Evolutionary conservation across 2,329 filamentous ascomycete species (phyloP).

Genomic region (Ascochyta lentis): DNA sequence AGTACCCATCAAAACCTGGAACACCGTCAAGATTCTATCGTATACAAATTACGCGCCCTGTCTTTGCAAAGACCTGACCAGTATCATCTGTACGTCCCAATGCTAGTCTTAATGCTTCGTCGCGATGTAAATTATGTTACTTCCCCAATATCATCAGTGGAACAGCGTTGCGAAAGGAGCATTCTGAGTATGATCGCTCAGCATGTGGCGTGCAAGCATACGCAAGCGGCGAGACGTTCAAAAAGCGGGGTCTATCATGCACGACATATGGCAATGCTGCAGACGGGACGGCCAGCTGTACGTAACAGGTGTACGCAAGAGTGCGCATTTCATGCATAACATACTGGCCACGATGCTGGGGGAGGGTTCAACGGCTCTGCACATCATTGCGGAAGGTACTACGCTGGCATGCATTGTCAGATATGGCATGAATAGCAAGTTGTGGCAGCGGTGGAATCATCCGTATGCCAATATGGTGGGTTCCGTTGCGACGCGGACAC

Average conservation of each 20-base stretch:
- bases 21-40: neutral
- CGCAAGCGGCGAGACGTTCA: neutral
- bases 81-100: neutral
- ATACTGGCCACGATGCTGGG: neutral
- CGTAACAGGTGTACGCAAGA: neutral
- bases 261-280: neutral
- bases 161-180: neutral
- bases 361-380: neutral
- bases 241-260: conserved; percentile 12
- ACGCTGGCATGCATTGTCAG: neutral
- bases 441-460: neutral
- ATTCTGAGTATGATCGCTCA: neutral
- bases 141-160: neutral
- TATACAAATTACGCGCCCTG: neutral
- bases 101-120: neutral
- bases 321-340: conserved; percentile 2
- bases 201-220: conserved; percentile 3
- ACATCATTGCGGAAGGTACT: neutral
- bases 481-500: neutral
- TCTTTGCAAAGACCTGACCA: neutral
- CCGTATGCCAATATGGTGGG: neutral
- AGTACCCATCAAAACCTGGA: neutral
- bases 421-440: neutral
- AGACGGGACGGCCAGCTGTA: neutral
- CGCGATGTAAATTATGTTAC: neutral